These are phyloP conservation scores for Eucalyptus leucophloia DNA, from an alignment of 345 rosid genomes.

Conservation along the genomic window DNA sequence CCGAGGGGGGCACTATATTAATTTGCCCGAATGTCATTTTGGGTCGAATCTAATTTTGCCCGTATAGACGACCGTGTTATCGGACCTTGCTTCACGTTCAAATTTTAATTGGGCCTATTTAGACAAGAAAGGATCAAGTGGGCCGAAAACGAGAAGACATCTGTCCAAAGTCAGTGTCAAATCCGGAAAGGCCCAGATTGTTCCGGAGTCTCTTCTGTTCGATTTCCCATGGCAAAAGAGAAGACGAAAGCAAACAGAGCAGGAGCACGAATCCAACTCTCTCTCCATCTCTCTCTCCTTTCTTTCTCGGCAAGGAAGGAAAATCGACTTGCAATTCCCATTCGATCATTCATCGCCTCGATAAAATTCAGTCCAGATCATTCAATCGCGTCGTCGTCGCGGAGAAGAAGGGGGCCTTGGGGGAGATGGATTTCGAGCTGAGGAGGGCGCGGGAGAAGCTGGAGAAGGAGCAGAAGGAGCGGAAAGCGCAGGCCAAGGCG, in stretches of 20 bases:
- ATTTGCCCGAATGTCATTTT: too few species aligned
- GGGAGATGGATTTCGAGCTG: conserved; percentile 78
- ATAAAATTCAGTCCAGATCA: background rate
- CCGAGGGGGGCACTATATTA: too few species aligned
- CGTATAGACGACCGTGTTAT: background rate
- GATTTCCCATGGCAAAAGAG: background rate
- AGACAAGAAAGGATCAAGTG: background rate
- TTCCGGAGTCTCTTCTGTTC: background rate
- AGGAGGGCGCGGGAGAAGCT: conserved; percentile 91
- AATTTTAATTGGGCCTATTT: background rate
- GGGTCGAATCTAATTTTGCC: background rate
- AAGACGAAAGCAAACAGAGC: background rate
- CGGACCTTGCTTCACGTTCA: background rate
- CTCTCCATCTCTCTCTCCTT: background rate
- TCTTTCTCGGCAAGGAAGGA: background rate
- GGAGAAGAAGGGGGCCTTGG: conserved; percentile 3
- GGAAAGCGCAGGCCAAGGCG: conserved; percentile 66
- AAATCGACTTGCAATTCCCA: background rate
- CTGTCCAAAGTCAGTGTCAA: background rate
- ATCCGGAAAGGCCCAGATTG: conserved; percentile 15
- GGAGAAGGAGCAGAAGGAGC: conserved; percentile 76
- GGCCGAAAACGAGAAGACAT: background rate
- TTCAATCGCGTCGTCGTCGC: background rate
- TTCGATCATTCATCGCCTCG: background rate
- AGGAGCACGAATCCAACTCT: background rate